Evolutionary conservation across 306 rosid species (phyloP).

Genomic region (Dalbergia cochinchinensis): DNA sequence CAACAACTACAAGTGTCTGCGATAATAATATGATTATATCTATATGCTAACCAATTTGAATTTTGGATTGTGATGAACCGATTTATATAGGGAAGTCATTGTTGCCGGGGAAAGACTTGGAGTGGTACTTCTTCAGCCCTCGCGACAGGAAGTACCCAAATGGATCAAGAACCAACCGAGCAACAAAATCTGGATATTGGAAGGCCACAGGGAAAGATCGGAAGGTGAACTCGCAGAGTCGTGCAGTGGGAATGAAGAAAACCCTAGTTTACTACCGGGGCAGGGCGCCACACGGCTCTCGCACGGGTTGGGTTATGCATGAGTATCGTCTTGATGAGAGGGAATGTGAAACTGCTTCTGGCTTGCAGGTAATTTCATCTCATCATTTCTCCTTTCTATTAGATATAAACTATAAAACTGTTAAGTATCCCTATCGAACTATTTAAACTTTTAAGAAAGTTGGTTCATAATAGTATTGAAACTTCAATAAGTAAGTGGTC

Average conservation of each 20-base stretch:
- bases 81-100: slow-evolving; percentile 76
- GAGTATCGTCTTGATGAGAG: slow-evolving; percentile 94
- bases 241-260: slow-evolving; percentile 92
- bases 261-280: slow-evolving; percentile 97
- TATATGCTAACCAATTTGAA: no score
- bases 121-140: slow-evolving; percentile 98
- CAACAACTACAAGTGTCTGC: no score
- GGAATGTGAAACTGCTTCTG: slow-evolving; percentile 72
- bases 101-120: slow-evolving; percentile 95
- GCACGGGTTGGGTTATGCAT: slow-evolving; percentile 98
- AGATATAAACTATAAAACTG: no score
- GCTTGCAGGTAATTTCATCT: slow-evolving; percentile 68
- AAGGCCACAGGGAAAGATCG: slow-evolving; percentile 97
- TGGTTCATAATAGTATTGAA: no score
- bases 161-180: slow-evolving; percentile 95
- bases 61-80: background rate
- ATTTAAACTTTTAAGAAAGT: no score
- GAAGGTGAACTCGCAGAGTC: slow-evolving; percentile 76
- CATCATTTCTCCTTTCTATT: no score
- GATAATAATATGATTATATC: no score
- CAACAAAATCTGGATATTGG: slow-evolving; percentile 96
- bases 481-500: no score
- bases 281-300: slow-evolving; percentile 91
- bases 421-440: no score
- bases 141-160: slow-evolving; percentile 93